These are phyloP conservation scores for Phyllosticta capitalensis DNA, from an alignment of 2,329 filamentous ascomycete species.

Conservation along the genomic window DNA sequence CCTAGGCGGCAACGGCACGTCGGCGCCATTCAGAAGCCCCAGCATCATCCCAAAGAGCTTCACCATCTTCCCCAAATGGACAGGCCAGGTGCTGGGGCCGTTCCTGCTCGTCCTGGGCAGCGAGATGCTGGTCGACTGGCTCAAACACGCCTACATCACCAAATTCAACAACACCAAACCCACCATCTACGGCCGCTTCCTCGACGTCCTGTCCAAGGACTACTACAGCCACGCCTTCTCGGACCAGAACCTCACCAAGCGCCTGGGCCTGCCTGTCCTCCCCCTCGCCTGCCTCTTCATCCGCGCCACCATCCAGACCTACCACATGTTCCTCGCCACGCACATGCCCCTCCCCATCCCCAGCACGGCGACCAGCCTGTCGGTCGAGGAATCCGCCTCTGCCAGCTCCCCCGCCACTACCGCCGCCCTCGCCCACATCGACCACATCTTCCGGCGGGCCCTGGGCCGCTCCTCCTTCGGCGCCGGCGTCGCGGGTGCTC, in stretches of 20 bases:
- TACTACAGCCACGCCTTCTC: conserved; percentile 97
- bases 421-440: conserved; percentile 69
- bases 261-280: conserved; percentile 82
- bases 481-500: conserved; percentile 24
- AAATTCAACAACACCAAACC: conserved; percentile 98
- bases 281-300: conserved; percentile 93
- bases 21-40: conserved; percentile 50
- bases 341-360: conserved; percentile 68
- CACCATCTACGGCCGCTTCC: conserved; percentile 74
- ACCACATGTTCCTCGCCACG: conserved; percentile 93
- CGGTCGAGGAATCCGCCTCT: conserved; percentile 40
- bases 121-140: conserved; percentile 92
- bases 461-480: conserved; percentile 65
- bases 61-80: conserved; percentile 77
- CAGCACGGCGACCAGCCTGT: conserved; percentile 55
- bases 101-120: conserved; percentile 91
- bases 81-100: conserved; percentile 80
- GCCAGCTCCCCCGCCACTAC: conserved; percentile 59
- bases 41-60: conserved; percentile 86
- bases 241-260: conserved; percentile 79
- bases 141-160: conserved; percentile 95
- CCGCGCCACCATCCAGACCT: conserved; percentile 86
- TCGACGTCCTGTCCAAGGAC: conserved; percentile 92
- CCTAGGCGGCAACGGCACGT: conserved; percentile 38
- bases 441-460: conserved; percentile 66